Base-by-base conservation (phyloP, 2,329 filamentous ascomycete species). In the Alternaria atra region DNA sequence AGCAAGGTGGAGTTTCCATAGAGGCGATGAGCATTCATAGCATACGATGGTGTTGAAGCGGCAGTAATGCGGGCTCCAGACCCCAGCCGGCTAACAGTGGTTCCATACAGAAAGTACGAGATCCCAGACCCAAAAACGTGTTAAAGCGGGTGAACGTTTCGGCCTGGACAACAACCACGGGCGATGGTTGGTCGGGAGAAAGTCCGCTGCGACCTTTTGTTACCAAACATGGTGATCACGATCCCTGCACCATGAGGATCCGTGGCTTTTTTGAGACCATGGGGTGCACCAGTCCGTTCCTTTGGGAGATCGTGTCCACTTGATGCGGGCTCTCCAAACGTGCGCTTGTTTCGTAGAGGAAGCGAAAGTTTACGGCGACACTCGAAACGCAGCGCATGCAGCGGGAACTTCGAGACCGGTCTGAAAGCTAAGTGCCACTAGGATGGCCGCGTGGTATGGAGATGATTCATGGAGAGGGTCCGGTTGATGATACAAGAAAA, bases 321-420 rank as follows among this genome's bases (percentile, higher is more conserved):
- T 54, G 12, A 54, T 50, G 52, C 52, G 32, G n/a, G 10, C 17
- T 50, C 52, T 59, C 57, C 57, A 60, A 60, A 60, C 57, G 27
- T 39, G 44, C 57, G 25, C 25, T 37, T 56, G 57, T 60, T 60
- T 56, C 46, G 52, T 15, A 44, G 52, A 27, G 27, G 52, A 60
- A 55, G 52, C 52, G 44, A 60, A 60, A 60, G 52, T 56, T 50
- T 60, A 34, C 29, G 47, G 17, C 37, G 44, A 60, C 57, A 59
- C 56, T 51, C 57, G 57, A 60, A 56, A 60, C 57, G 44, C 56
- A 60, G 44, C 57, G 57, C 44, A 60, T 20, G 30, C 32, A 12
- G 37, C 44, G 42, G 52, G 25, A 51, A 34, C 37, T 44, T 51
- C 25, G 39, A 39, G 37, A 59, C 56, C 56, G 51, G 52, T 56